Evolutionary conservation across 208 protist species (phyloP), one percentile per base, ranked within the genome.

Genomic region (Trypanosoma platydactyli): DNA sequence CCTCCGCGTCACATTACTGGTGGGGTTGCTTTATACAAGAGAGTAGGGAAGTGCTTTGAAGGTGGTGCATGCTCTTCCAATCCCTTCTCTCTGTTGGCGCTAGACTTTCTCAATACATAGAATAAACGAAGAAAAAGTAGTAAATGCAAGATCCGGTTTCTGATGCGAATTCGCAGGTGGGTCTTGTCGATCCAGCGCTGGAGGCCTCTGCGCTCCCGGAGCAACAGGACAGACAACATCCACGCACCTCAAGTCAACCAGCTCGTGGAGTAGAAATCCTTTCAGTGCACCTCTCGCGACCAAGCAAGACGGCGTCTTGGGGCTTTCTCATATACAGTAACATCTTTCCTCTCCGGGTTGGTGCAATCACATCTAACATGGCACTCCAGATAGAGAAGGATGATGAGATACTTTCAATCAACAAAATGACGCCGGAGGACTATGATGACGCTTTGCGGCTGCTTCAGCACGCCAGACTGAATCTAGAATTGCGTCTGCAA

Each of bases 401-500:
- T 6, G 78, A 83, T 64, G 60, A 57, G 16, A 73, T 83, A 52
- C 13, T 79, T 24, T 64, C 45, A 49, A 71, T 83, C 4, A 77
- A 83, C 50, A 70, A 61, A 16, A 45, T 73, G 20, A 9, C 1
- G 33, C 64, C 68, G 38, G 38, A 38, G 11, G 56, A 56, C 49
- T 70, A 74, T 59, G 68, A 64, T 11, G 51, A 78, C 0, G 71
- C 68, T 6, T 56, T 78, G 6, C 18, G 44, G n/a, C n/a, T 52
- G 9, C 64, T 83, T 42, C 66, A 67, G 18, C 41, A 25, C 1
- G 67, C 67, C 0, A 20, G 62, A 1, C 13, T 60, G 18, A n/a
- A 52, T 22, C 25, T 81, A 18, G 46, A 50, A 9, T 24, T 81
- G 22, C 41, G 64, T 22, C 42, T 81, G 1, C 52, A 42, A 44